Evolutionary conservation across 2,329 filamentous ascomycete genomes (phyloP), one percentile per base, ranked within the genome.

Genomic region (Fusarium pseudonygamai): DNA sequence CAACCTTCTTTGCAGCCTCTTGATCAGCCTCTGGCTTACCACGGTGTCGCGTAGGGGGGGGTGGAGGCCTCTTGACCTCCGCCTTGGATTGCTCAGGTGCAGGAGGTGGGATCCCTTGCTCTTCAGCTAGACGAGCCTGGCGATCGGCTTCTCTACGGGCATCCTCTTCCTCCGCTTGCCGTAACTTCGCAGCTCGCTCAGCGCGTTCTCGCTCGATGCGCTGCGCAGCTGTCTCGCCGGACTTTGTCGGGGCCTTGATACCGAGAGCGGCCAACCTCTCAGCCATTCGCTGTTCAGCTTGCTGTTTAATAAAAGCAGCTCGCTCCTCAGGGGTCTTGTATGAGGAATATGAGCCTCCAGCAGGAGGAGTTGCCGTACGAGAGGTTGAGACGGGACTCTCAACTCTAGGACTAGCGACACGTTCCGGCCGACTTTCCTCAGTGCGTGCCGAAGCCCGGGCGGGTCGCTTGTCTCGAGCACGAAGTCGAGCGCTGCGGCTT

Each of bases 261-360:
- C 96, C 96, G 69, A 98, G 89, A 52, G 96, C 96, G 68, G 96
- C 96, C 78, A 99, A 89, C 68, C 96, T 92, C 82, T 98, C 96
- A 40, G 96, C 96, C 93, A 99, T 98, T 67, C 96, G 93, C 80
- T 96, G 94, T 81, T 98, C 95, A 14, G 96, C 97, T 81, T 98
- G 96, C 81, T 98, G 95, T 81, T 97, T 97, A 79, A 98, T 98
- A 79, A 97, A 97, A 10, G 96, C 95, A 40, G 97, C 95, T 62
- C 96, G 91, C 79, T 99, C 96, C 82, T 98, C 95, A 1, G 95
- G 93, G 0, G 95, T 97, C 83, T 93, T 94, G 81, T 96, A 97
- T 9, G 94, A 89, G 6, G 93, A 89, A 79, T 97, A 97, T 2
- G 93, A 92, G 6, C 91, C 89, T 36, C 89, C 88, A 26, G 85